Conservation (phyloP, 495 filamentous ascomycete species). For the Xanthoparmelia taractica region DNA sequence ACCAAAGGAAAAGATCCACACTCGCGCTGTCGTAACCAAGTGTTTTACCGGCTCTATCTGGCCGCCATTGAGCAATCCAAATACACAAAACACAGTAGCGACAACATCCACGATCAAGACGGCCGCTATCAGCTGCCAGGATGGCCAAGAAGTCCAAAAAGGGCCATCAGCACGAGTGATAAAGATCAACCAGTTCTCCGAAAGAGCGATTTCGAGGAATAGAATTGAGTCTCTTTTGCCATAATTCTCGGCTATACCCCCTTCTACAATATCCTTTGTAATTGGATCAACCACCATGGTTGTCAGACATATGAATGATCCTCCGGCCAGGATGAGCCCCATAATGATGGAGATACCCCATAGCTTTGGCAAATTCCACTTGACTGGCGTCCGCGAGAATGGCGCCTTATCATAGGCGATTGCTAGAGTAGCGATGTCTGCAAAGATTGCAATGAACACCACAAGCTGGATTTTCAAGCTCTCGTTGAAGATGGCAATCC, state of each 20-base stretch:
- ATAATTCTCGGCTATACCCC: constrained; percentile 80
- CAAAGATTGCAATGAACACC: constrained; percentile 91
- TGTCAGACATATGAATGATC: constrained; percentile 75
- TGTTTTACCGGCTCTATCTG: constrained; percentile 41
- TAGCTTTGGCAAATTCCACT: constrained; percentile 88
- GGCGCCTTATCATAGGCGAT: constrained; percentile 93
- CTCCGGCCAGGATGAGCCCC: constrained; percentile 69
- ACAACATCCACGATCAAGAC: constrained; percentile 74
- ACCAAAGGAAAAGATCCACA: constrained; percentile 86
- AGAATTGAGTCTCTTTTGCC: constrained; percentile 74
- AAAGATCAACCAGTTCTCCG: constrained; percentile 96
- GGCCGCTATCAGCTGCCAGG: constrained; percentile 69
- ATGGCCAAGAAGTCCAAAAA: constrained; percentile 78
- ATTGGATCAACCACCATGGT: constrained; percentile 54
- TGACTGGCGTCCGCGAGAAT: constrained; percentile 77
- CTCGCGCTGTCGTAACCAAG: constrained; percentile 71
- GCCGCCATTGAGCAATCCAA: constrained; percentile 65
- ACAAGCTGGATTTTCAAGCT: constrained; percentile 77
- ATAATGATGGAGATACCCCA: constrained; percentile 87
- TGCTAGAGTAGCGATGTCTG: constrained; percentile 84
- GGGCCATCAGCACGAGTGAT: constrained; percentile 80
- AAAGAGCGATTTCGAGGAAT: constrained; percentile 84
- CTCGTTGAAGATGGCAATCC: constrained; percentile 80
- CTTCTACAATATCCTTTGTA: constrained; percentile 43
- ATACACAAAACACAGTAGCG: constrained; percentile 74